These are phyloP conservation scores for maize (Zea mays) DNA, from an alignment of 176 grass and related monocot species.

Conservation along the genomic window DNA sequence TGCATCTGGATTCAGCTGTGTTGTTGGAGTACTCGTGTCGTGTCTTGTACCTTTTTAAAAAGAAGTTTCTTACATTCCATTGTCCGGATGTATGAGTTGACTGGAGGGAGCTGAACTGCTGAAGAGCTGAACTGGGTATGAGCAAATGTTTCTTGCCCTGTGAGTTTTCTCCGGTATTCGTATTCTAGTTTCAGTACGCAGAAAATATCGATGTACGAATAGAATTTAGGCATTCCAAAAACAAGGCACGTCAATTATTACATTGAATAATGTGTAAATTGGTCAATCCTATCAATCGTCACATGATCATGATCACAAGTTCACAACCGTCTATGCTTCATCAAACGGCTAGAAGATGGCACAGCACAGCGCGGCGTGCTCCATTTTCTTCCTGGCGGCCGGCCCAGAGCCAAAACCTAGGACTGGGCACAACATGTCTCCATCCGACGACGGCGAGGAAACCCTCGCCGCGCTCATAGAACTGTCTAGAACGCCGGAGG, in stretches of 20 bases:
- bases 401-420: not conserved
- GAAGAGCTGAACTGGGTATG: too few relatives aligned
- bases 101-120: not conserved
- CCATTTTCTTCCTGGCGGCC: too few relatives aligned
- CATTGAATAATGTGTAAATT: too few relatives aligned
- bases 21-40: not conserved
- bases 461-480: conserved; percentile 51
- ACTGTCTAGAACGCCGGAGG: conserved; percentile 49
- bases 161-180: not conserved
- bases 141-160: not conserved
- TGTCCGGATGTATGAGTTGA: not conserved
- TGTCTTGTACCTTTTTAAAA: not conserved
- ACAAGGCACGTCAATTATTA: too few relatives aligned
- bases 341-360: not conserved
- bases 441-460: conserved; percentile 37
- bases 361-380: not conserved
- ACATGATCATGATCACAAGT: too few relatives aligned
- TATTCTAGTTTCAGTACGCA: not conserved
- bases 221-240: not conserved
- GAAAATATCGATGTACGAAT: not conserved
- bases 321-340: not conserved
- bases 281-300: too few relatives aligned
- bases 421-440: not conserved
- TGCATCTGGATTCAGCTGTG: not conserved
- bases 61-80: too few relatives aligned